These are phyloP conservation scores for Carex kokanica DNA, from an alignment of 176 grass and related monocot species.

Conservation along the genomic window DNA sequence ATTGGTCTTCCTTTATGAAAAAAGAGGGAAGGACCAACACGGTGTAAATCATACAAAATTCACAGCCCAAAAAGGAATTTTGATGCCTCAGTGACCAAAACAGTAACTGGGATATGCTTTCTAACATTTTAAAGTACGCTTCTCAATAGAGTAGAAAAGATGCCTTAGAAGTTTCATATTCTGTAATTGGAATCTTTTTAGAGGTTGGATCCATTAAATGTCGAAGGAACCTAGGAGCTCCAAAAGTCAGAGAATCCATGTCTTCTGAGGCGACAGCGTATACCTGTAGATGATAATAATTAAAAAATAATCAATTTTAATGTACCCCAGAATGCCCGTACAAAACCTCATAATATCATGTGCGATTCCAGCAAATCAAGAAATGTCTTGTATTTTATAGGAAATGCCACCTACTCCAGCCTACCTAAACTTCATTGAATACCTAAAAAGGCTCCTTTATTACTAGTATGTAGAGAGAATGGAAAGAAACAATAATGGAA, in stretches of 20 bases:
- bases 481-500: too few relatives aligned
- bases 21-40: not conserved
- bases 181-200: constrained; percentile 74
- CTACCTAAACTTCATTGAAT: not conserved
- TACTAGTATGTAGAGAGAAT: too few relatives aligned
- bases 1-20: constrained; percentile 9
- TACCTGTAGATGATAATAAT: constrained; percentile 37
- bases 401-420: not conserved
- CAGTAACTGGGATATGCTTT: not conserved
- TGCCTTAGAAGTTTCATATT: constrained; percentile 89
- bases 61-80: not conserved
- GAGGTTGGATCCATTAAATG: constrained; percentile 80
- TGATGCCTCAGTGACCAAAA: not conserved
- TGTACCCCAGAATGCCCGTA: not conserved
- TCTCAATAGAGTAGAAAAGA: not conserved
- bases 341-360: not conserved
- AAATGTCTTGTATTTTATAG: too few relatives aligned
- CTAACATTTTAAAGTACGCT: not conserved
- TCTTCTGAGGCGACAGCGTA: constrained; percentile 96
- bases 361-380: not conserved
- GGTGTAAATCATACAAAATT: not conserved
- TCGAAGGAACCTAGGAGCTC: constrained; percentile 72
- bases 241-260: constrained; percentile 88
- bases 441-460: too few relatives aligned
- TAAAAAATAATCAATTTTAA: constrained; percentile 21